Percentiles rank a stretch among this genome's conserved stretches.
Conservation (phyloP, 495 filamentous ascomycete species). For the Neohortaea acidophila region DNA sequence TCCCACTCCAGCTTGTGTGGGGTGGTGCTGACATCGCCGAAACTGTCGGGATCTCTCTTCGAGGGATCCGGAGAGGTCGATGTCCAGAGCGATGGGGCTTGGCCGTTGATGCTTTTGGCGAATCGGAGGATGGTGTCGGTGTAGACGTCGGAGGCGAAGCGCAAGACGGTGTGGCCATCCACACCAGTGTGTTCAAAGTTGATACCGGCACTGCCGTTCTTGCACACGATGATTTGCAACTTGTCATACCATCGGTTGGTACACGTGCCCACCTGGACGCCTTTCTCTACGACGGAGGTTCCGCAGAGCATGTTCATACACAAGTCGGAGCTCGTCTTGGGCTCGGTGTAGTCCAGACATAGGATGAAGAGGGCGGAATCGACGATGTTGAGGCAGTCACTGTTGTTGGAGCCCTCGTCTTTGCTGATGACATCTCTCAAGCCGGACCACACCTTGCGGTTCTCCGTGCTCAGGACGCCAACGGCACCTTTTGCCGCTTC, state of each 20-base stretch:
- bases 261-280: conserved; percentile 92
- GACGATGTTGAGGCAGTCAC: conserved; percentile 84
- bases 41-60: conserved; percentile 83
- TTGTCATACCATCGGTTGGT: conserved; percentile 99
- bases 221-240: conserved; percentile 96
- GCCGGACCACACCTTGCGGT: conserved; percentile 88
- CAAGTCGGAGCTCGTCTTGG: conserved; percentile 57
- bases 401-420: conserved; percentile 80
- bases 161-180: conserved; percentile 90
- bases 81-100: conserved; percentile 82
- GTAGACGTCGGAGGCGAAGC: conserved; percentile 91
- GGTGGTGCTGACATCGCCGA: conserved; percentile 86
- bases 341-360: conserved; percentile 84
- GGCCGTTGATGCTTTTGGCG: conserved; percentile 88
- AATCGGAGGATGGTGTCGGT: conserved; percentile 97
- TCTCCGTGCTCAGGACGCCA: conserved; percentile 90
- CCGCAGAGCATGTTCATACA: conserved; percentile 98
- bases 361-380: conserved; percentile 88
- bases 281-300: conserved; percentile 76
- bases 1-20: conserved; percentile 97
- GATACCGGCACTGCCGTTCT: conserved; percentile 94
- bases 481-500: conserved; percentile 88
- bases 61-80: conserved; percentile 81
- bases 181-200: conserved; percentile 99
- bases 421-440: conserved; percentile 76